phyloP scores from a whole-genome alignment of 2,329 filamentous ascomycete species.

The Aspergillus udagawae region DNA sequence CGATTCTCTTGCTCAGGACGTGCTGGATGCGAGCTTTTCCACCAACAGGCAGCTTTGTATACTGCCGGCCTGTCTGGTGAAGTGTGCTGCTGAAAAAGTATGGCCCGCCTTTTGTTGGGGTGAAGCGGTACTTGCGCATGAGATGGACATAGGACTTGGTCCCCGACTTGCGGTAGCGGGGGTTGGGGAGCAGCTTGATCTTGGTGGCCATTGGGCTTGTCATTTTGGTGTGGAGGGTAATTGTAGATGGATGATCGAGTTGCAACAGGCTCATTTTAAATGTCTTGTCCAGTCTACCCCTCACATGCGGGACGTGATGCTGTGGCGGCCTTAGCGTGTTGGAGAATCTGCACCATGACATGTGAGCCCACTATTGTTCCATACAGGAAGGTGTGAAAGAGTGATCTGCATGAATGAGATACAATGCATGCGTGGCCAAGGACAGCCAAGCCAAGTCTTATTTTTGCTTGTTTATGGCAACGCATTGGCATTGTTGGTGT shows the following conservation, averaged over 20 bases:
- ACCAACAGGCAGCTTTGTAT: conserved; percentile 44
- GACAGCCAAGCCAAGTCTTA: neutral
- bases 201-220: conserved; percentile 36
- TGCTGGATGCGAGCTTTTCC: conserved; percentile 47
- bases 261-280: neutral
- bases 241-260: neutral
- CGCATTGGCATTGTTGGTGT: neutral
- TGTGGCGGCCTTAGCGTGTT: neutral
- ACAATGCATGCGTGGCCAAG: neutral
- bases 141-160: conserved; percentile 61
- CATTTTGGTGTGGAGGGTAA: no score
- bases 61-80: conserved; percentile 47
- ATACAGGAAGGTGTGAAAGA: neutral
- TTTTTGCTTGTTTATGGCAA: neutral
- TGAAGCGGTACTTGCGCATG: conserved; percentile 60
- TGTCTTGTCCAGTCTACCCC: neutral
- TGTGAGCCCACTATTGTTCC: neutral
- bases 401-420: neutral
- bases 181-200: conserved; percentile 53
- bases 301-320: neutral
- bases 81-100: conserved; percentile 52
- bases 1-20: conserved; percentile 48
- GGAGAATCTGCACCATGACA: neutral
- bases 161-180: conserved; percentile 56
- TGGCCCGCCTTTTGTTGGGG: conserved; percentile 60